Conservation (phyloP, 192 early-diverging fungal species). For the Coemansia sp. region DNA sequence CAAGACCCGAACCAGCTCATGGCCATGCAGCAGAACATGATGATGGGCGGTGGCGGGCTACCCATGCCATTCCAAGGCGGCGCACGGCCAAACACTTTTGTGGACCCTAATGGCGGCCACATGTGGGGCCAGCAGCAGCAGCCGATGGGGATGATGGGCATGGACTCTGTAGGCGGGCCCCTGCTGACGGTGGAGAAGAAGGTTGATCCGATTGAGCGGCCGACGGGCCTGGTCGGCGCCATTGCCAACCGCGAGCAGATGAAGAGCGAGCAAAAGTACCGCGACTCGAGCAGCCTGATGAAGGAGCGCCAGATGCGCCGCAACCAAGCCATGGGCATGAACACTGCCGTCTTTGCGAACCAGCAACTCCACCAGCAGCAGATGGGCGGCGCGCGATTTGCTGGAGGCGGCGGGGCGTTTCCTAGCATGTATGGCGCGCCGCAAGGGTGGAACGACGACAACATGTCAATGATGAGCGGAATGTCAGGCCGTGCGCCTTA, state of each 20-base stretch:
- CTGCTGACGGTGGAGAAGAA: slow-evolving; percentile 53
- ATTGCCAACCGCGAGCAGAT: slow-evolving; percentile 56
- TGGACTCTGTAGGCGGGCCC: slow-evolving; percentile 43
- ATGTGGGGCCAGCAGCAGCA: slow-evolving; percentile 47
- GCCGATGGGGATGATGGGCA: slow-evolving; percentile 30
- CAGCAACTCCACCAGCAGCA: slow-evolving; percentile 7
- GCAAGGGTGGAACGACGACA: slow-evolving; percentile 45
- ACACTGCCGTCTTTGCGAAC: slow-evolving; percentile 13
- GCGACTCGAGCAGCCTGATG: slow-evolving; percentile 54
- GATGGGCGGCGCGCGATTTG: slow-evolving; percentile 24
- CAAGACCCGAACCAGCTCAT: slow-evolving; percentile 37
- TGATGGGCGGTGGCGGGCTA: slow-evolving; percentile 30
- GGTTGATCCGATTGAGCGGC: slow-evolving; percentile 46
- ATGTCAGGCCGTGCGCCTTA: slow-evolving; percentile 46
- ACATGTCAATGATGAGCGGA: slow-evolving; percentile 54
- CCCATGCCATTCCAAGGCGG: slow-evolving; percentile 36
- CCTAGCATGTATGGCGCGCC: slow-evolving; percentile 47
- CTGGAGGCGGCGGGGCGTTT: slow-evolving; percentile 20
- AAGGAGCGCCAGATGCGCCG: slow-evolving; percentile 54
- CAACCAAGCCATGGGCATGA: slow-evolving; percentile 50
- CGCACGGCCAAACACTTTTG: slow-evolving; percentile 36
- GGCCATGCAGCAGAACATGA: slow-evolving; percentile 24
- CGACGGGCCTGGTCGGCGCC: slow-evolving; percentile 53
- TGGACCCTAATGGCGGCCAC: slow-evolving; percentile 30
- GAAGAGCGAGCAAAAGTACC: slow-evolving; percentile 55